Base-by-base conservation (phyloP, 805 yeast species). In the Metschnikowia lunata region DNA sequence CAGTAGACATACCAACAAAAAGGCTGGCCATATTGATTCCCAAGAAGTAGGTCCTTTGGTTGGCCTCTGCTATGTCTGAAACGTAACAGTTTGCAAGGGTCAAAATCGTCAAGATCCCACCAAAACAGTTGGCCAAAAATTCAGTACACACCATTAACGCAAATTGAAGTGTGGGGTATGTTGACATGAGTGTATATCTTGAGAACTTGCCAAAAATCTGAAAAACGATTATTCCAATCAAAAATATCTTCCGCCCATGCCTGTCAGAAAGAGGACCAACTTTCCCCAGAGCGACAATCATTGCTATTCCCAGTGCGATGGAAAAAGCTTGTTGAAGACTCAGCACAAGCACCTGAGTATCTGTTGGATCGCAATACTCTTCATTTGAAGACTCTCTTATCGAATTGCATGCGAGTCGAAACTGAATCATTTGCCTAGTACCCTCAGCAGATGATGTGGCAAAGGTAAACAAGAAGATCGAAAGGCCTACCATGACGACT, bases 51-150 rank as follows among this genome's bases (percentile, higher is more conserved):
- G 79, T 74, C 48, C 95, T 66, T 43, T 76, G 71, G 30, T 69
- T 72, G 1, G 86, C 75, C 15, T 80, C 83, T 7, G 81, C 82
- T 33, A 87, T 79, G 64, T 88, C 96, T 4, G 88, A 71, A 13
- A 85, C 72, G 57, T 87, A 88, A 47, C 90, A 78, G 57, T 82
- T 82, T 10, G 79, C 66, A 28, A 84, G 64, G 8, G 83, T 78
- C 40, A 84, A 55, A 30, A 82, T 54, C 6, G 82, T 72, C 47
- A 79, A 62, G 8, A 75, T 39, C 0, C 88, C 84, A 23, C 96
- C 96, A n/a, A 82, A 76, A 4, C 75, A 41, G 26, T 80, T 71
- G 28, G 71, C 73, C 1, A 83, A 30, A 1, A 75, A 46, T 11
- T 72, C 72, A 3, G 77, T 64, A 0, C 72, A 30, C 1, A 84